Percentiles rank a stretch among this genome's conserved stretches.
Conservation (phyloP, 1,284 basidiomycete species). For the Austroboletus niveus region DNA sequence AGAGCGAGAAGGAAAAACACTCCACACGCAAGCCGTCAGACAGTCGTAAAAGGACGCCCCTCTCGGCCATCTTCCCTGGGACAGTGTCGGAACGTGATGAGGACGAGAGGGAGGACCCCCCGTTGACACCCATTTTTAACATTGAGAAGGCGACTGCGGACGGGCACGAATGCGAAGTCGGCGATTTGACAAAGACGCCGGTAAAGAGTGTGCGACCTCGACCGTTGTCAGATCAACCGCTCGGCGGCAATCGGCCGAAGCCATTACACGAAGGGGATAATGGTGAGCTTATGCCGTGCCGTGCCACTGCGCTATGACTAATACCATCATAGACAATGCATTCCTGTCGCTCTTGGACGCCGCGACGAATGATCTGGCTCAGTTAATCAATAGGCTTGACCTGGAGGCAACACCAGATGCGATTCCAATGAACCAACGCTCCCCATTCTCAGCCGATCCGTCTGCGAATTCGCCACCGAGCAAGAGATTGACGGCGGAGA, state of each 20-base stretch:
- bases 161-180: constrained; percentile 36
- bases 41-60: constrained; percentile 44
- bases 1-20: constrained; percentile 17
- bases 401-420: constrained; percentile 68
- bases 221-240: constrained; percentile 65
- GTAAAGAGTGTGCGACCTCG: constrained; percentile 49
- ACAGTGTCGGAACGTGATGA: constrained; percentile 18
- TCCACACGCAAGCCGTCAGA: constrained; percentile 35
- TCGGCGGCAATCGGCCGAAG: constrained; percentile 47
- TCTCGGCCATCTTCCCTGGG: constrained; percentile 51
- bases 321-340: constrained; percentile 38
- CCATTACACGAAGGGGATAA: constrained; percentile 54
- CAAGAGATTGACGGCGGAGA: constrained; percentile 30
- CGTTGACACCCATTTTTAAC: constrained; percentile 39
- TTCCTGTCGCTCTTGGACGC: constrained; percentile 69
- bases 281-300: constrained; percentile 24
- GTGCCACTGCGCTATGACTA: constrained; percentile 1
- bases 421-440: constrained; percentile 38
- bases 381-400: constrained; percentile 70
- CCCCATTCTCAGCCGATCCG: constrained; percentile 16
- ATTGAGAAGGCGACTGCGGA: constrained; percentile 54
- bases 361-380: constrained; percentile 74
- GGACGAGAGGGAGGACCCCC: constrained; percentile 1
- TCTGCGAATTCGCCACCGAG: neutral
- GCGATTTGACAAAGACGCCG: constrained; percentile 41